phyloP scores from a whole-genome alignment of 2,329 filamentous ascomycete species.

The Diaporthe sp. region DNA sequence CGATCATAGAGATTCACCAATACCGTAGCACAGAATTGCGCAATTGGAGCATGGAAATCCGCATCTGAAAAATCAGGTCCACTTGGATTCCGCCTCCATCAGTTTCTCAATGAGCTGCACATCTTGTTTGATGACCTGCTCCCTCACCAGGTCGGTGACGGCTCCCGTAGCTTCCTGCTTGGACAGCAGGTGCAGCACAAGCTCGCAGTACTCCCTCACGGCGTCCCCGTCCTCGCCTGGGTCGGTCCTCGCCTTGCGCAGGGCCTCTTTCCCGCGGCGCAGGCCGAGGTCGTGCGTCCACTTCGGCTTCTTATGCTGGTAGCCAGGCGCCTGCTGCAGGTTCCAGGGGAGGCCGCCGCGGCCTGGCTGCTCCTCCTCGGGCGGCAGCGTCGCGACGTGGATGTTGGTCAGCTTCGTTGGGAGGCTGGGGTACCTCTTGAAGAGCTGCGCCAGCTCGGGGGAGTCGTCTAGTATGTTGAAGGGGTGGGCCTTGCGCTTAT shows the following conservation, averaged over 20 bases:
- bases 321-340: conserved; percentile 42
- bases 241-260: conserved; percentile 64
- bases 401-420: conserved; percentile 62
- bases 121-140: conserved; percentile 62
- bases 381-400: conserved; percentile 63
- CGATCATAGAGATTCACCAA: neutral
- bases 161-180: conserved; percentile 49
- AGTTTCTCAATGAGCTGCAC: conserved; percentile 63
- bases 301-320: conserved; percentile 53
- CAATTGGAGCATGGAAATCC: neutral
- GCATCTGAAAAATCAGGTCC: conserved; percentile 28
- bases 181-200: conserved; percentile 65
- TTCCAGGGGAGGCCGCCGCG: conserved; percentile 42
- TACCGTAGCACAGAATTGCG: neutral
- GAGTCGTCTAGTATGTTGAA: conserved; percentile 66
- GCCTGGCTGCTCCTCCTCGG: conserved; percentile 44
- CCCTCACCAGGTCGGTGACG: conserved; percentile 55
- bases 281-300: conserved; percentile 74
- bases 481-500: conserved; percentile 52
- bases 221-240: conserved; percentile 70
- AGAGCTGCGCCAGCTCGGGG: conserved; percentile 63
- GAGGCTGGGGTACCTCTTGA: conserved; percentile 66
- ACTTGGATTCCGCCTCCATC: conserved; percentile 59
- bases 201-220: conserved; percentile 71
- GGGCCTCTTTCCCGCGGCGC: conserved; percentile 65